Evolutionary conservation across 1,284 basidiomycete genomes (phyloP).

Genomic region (Heterobasidion parviporum): DNA sequence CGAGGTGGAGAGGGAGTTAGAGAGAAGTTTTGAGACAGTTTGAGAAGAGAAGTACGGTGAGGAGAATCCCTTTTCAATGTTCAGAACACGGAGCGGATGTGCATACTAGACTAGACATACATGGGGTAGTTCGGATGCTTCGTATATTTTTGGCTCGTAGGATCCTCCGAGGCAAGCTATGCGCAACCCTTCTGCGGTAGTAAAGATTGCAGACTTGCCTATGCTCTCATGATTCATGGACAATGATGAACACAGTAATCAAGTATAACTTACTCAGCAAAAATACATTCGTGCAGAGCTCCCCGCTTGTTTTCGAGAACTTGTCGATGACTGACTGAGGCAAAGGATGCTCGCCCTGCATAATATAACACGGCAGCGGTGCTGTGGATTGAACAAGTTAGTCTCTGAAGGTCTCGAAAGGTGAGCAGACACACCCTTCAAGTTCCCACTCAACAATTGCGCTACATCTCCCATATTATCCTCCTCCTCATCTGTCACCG

Average conservation of each 20-base stretch:
- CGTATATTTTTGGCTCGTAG: slow-evolving; percentile 58
- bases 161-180: slow-evolving; percentile 81
- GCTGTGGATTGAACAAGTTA: slow-evolving; percentile 35
- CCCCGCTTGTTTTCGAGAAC: slow-evolving; percentile 67
- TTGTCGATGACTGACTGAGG: slow-evolving; percentile 68
- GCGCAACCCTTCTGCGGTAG: slow-evolving; percentile 76
- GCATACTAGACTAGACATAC: slow-evolving; percentile 28
- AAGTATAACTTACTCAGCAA: slow-evolving; percentile 59
- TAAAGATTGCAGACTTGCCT: slow-evolving; percentile 82
- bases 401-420: background rate
- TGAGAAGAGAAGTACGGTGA: slow-evolving; percentile 67
- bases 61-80: slow-evolving; percentile 48
- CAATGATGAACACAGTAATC: background rate
- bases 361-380: slow-evolving; percentile 88
- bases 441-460: slow-evolving; percentile 54
- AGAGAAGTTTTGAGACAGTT: slow-evolving; percentile 64
- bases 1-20: slow-evolving; percentile 48
- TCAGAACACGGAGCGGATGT: background rate
- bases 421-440: slow-evolving; percentile 44
- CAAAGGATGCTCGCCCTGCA: slow-evolving; percentile 73
- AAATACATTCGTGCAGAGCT: slow-evolving; percentile 77
- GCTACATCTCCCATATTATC: slow-evolving; percentile 40
- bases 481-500: slow-evolving; percentile 33
- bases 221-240: background rate
- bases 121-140: slow-evolving; percentile 45